These are phyloP conservation scores for Xerophyta viscosa DNA, from an alignment of 106 monocot species.

Conservation along the genomic window DNA sequence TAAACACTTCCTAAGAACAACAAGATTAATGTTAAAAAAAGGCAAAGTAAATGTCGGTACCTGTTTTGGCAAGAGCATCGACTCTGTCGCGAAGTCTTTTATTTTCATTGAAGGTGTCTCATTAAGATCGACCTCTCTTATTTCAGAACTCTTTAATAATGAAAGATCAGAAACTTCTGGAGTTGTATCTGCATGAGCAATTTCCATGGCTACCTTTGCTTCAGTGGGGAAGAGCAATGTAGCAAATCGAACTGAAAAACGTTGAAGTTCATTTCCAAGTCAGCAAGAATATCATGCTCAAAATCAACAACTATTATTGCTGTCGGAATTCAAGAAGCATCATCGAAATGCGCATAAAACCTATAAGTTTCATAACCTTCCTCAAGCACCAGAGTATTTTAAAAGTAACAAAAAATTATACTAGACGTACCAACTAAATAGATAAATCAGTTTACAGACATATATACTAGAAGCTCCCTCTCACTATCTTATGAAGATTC, in stretches of 20 bases:
- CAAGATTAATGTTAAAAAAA: no score
- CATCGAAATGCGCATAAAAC: neutral
- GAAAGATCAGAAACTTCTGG: slow-evolving; percentile 45
- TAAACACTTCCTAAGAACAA: no score
- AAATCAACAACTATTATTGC: neutral
- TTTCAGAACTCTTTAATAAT: slow-evolving; percentile 36
- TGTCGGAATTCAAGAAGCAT: neutral
- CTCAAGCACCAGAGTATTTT: no score
- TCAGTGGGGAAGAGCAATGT: slow-evolving; percentile 80
- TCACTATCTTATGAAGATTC: no score
- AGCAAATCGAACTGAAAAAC: slow-evolving; percentile 80
- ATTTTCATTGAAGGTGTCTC: slow-evolving; percentile 61
- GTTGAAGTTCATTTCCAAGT: neutral
- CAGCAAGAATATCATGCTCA: neutral
- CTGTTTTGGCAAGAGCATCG: slow-evolving; percentile 71
- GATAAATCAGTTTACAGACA: no score
- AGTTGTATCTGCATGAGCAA: slow-evolving; percentile 62
- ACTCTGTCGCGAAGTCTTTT: slow-evolving; percentile 65
- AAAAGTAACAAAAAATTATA: no score
- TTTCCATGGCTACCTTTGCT: slow-evolving; percentile 92
- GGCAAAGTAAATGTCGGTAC: no score
- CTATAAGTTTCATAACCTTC: neutral
- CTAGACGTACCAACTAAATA: no score
- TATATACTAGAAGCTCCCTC: no score
- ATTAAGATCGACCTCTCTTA: slow-evolving; percentile 92